phyloP scores from a whole-genome alignment of 495 filamentous ascomycete genomes.

The Penicillium coffeae region DNA sequence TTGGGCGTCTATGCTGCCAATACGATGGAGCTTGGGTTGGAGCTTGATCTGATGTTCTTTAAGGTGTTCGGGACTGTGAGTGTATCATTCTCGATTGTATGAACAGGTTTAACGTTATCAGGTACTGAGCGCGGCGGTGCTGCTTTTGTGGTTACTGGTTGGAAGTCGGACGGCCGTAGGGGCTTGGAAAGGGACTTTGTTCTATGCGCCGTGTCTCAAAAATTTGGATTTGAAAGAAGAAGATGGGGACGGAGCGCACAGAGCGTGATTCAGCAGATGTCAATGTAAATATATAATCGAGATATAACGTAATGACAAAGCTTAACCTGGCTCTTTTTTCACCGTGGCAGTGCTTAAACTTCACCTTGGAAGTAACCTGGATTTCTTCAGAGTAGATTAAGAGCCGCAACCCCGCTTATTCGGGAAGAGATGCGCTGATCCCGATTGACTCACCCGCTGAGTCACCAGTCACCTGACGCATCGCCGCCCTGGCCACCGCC shows the following conservation, averaged over 20 bases:
- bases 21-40: conserved; percentile 41
- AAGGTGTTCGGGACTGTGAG: conserved; percentile 42
- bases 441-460: not conserved
- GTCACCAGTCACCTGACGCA: not conserved
- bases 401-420: too few species aligned
- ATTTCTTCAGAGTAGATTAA: too few species aligned
- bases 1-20: conserved; percentile 51
- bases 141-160: conserved; percentile 45
- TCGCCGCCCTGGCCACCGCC: not conserved
- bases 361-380: too few species aligned
- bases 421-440: too few species aligned
- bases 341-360: too few species aligned
- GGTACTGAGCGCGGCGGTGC: conserved; percentile 37
- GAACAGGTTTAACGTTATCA: conserved; percentile 8
- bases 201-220: conserved; percentile 47
- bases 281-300: too few species aligned
- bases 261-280: too few species aligned
- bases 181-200: conserved; percentile 38
- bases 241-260: conserved; percentile 7
- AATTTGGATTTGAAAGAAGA: conserved; percentile 28
- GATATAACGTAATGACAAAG: too few species aligned
- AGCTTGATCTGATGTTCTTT: conserved; percentile 48
- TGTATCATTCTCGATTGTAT: conserved; percentile 9
- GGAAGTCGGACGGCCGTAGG: conserved; percentile 32
- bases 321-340: too few species aligned